phyloP scores from a whole-genome alignment of 495 filamentous ascomycete species.

The Neurospora africana region DNA sequence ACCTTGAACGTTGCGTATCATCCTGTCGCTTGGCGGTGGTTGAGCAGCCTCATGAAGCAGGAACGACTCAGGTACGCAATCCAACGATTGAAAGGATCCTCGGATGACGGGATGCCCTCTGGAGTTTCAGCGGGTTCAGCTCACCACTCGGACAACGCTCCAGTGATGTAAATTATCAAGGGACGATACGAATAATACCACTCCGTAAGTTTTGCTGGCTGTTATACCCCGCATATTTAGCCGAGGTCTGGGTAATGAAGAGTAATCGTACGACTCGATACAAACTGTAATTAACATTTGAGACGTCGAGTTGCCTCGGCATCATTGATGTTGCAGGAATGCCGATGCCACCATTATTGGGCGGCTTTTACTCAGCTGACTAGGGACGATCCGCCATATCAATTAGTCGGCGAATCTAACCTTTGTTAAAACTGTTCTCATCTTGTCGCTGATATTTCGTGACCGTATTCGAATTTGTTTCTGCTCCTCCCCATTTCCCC shows the following conservation, averaged over 20 bases:
- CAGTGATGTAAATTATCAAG: not conserved
- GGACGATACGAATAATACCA: not conserved
- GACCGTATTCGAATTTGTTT: not conserved
- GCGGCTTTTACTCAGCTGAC: not conserved
- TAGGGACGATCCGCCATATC: not conserved
- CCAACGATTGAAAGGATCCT: not conserved
- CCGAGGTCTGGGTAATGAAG: not conserved
- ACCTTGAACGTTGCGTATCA: not conserved
- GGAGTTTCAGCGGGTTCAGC: not conserved
- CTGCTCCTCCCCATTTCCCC: not conserved
- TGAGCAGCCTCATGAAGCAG: not conserved
- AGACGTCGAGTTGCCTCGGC: not conserved
- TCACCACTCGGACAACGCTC: not conserved
- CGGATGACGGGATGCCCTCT: not conserved
- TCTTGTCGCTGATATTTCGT: not conserved
- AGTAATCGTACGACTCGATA: not conserved
- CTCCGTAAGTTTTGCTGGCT: not conserved
- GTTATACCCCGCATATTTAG: not conserved
- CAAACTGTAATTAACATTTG: not conserved
- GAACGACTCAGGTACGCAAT: not conserved
- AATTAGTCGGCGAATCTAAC: not conserved
- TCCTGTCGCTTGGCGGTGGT: not conserved
- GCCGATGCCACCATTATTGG: not conserved
- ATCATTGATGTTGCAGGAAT: not conserved
- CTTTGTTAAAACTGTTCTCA: not conserved